Conservation (phyloP, 2,329 filamentous ascomycete genomes). For the Fusarium sp. region DNA sequence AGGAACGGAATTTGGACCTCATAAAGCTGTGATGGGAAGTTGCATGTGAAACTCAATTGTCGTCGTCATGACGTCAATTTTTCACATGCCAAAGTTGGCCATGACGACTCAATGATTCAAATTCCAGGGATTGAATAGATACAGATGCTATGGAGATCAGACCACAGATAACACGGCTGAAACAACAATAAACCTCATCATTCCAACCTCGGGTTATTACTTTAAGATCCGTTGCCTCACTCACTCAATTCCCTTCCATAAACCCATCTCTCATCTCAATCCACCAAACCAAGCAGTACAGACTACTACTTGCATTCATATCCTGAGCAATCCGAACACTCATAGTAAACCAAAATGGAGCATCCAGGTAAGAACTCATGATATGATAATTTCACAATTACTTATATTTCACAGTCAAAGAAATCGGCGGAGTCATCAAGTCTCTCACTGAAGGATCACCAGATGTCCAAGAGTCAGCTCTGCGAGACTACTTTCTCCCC, state of each 20-base stretch:
- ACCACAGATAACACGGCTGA: slow-evolving; percentile 26
- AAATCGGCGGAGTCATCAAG: slow-evolving; percentile 75
- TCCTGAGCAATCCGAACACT: background rate
- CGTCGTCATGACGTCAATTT: slow-evolving; percentile 44
- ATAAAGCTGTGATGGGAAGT: background rate
- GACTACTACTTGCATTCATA: background rate
- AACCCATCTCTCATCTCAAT: background rate
- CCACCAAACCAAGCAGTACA: background rate
- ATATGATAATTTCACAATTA: background rate
- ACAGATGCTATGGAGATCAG: background rate
- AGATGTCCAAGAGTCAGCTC: slow-evolving; percentile 70
- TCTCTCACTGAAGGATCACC: slow-evolving; percentile 75
- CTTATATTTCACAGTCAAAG: slow-evolving; percentile 54
- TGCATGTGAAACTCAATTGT: slow-evolving; percentile 30
- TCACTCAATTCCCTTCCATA: background rate
- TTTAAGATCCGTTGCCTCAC: background rate
- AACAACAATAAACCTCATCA: slow-evolving; percentile 26
- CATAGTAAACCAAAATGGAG: slow-evolving; percentile 44
- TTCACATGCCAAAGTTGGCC: slow-evolving; percentile 31
- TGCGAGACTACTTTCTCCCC: slow-evolving; percentile 79
- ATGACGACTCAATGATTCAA: slow-evolving; percentile 37
- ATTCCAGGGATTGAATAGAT: background rate
- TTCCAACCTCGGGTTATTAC: slow-evolving; percentile 24
- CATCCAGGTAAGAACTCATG: slow-evolving; percentile 53
- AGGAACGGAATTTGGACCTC: background rate